Evolutionary conservation across 306 rosid genomes (phyloP).

Genomic region (Quercus mongolica): DNA sequence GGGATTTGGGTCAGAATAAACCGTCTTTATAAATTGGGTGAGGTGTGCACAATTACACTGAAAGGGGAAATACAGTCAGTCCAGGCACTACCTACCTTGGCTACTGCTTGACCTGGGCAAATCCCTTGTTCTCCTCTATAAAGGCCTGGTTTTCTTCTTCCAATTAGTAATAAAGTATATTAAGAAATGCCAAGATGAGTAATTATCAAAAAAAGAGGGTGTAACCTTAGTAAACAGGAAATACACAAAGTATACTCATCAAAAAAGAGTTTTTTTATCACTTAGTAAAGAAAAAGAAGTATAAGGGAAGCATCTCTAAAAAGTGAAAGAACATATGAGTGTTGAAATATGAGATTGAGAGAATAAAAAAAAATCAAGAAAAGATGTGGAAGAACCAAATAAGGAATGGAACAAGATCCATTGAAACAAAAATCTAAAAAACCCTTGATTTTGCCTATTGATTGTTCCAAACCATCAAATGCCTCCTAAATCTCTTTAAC

Average conservation of each 20-base stretch:
- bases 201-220: background rate
- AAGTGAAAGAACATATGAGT: background rate
- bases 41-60: background rate
- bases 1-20: background rate
- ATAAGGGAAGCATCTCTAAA: background rate
- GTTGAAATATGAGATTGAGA: background rate
- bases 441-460: background rate
- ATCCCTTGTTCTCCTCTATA: background rate
- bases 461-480: background rate
- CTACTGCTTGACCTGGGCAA: background rate
- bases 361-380: background rate
- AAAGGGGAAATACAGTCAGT: background rate
- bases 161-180: background rate
- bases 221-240: background rate
- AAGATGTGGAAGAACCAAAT: background rate
- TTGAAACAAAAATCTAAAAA: background rate
- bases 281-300: too few relatives aligned
- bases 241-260: too few relatives aligned
- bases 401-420: background rate
- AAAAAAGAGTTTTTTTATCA: background rate
- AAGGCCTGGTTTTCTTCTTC: background rate
- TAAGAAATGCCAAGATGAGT: background rate
- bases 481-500: background rate
- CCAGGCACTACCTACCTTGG: background rate
- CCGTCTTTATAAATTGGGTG: background rate